phyloP scores from a whole-genome alignment of 2,329 filamentous ascomycete genomes.

The Cordyceps cateniannulata region DNA sequence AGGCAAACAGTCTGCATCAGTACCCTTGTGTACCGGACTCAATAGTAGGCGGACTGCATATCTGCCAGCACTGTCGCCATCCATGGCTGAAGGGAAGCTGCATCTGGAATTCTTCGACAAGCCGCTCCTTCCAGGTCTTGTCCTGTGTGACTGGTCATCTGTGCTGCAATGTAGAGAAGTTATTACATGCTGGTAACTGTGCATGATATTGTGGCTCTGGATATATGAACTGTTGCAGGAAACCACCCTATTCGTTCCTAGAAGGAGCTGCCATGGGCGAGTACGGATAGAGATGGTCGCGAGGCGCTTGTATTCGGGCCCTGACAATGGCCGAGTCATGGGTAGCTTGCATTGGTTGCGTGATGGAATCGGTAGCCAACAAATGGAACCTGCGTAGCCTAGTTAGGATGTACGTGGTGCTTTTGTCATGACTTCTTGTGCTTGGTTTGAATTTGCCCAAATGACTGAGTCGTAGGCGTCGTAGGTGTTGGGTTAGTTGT shows the following conservation, averaged over 20 bases:
- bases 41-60: not conserved
- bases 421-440: not conserved
- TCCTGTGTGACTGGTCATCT: not conserved
- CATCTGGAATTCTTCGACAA: not conserved
- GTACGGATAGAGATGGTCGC: not conserved
- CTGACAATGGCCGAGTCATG: slow-evolving; percentile 1
- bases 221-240: slow-evolving; percentile 1
- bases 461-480: not conserved
- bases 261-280: too few relatives aligned
- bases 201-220: slow-evolving; percentile 2
- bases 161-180: not conserved
- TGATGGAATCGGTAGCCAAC: slow-evolving; percentile 1
- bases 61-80: not conserved
- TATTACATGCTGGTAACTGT: not conserved
- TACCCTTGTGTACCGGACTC: not conserved
- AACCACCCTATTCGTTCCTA: slow-evolving; percentile 2
- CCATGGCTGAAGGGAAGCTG: not conserved
- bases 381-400: not conserved
- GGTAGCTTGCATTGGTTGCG: not conserved
- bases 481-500: not conserved
- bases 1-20: not conserved
- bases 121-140: not conserved
- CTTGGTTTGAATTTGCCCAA: not conserved
- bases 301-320: not conserved
- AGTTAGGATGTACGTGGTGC: slow-evolving; percentile 4